Percentiles rank a stretch among this genome's conserved stretches.
These are phyloP conservation scores for Talaromyces sp. DNA, from an alignment of 2,329 filamentous ascomycete genomes.

Conservation along the genomic window DNA sequence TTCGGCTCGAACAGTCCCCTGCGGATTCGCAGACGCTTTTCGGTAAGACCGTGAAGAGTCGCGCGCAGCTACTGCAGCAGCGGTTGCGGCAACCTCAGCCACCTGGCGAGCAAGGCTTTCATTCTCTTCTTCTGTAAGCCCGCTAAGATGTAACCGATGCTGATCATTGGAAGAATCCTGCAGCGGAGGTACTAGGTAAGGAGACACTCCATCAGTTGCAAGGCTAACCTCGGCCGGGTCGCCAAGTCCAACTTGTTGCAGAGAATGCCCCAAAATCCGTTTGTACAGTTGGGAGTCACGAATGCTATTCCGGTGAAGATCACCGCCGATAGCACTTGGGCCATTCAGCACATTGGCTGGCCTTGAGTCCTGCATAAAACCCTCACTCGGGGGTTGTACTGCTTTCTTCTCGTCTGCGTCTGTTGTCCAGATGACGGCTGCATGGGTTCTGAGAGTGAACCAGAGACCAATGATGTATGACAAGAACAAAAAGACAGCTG, in stretches of 20 bases:
- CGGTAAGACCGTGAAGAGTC: slow-evolving; percentile 59
- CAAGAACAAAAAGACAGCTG: slow-evolving; percentile 77
- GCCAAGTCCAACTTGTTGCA: slow-evolving; percentile 71
- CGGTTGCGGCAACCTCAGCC: slow-evolving; percentile 88
- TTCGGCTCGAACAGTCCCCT: slow-evolving; percentile 22
- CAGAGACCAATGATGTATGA: slow-evolving; percentile 91
- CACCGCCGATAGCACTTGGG: slow-evolving; percentile 23
- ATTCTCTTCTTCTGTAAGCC: slow-evolving; percentile 77
- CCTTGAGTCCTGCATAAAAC: slow-evolving; percentile 29
- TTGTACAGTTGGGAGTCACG: slow-evolving; percentile 88
- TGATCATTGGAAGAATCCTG: slow-evolving; percentile 40
- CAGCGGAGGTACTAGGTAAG: slow-evolving; percentile 74
- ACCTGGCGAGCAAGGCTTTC: slow-evolving; percentile 76
- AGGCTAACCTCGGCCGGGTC: slow-evolving; percentile 23
- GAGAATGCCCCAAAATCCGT: slow-evolving; percentile 82
- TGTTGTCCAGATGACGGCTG: slow-evolving; percentile 92
- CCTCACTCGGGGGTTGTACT: slow-evolving; percentile 21
- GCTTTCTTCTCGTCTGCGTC: slow-evolving; percentile 73
- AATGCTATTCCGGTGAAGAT: slow-evolving; percentile 59
- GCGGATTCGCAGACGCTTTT: slow-evolving; percentile 40
- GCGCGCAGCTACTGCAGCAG: slow-evolving; percentile 77
- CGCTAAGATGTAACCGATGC: slow-evolving; percentile 41
- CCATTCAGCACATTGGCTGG: slow-evolving; percentile 25
- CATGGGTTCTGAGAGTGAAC: slow-evolving; percentile 93
- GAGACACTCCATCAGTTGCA: slow-evolving; percentile 36